Evolutionary conservation across 1,284 basidiomycete genomes (phyloP).

Genomic region (Coriolopsis trogii): DNA sequence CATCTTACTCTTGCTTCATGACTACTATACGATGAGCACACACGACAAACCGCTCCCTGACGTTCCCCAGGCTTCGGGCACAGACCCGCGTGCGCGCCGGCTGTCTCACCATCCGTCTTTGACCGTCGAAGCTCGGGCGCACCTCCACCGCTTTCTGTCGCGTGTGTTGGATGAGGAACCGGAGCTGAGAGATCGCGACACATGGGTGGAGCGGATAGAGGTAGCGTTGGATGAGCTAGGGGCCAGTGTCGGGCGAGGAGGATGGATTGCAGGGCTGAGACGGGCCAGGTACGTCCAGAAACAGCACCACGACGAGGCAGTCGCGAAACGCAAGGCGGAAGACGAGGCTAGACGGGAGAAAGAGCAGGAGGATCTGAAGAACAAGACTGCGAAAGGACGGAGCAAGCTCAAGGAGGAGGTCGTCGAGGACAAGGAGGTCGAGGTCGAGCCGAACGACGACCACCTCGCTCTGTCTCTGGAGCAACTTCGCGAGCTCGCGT

Average conservation of each 20-base stretch:
- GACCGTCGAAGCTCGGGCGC: slow-evolving; percentile 30
- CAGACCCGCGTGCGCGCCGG: slow-evolving; percentile 8
- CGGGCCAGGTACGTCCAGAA: slow-evolving; percentile 24
- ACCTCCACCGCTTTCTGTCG: slow-evolving; percentile 30
- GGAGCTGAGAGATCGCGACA: slow-evolving; percentile 24
- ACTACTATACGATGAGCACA: slow-evolving; percentile 1
- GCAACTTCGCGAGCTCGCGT: slow-evolving; percentile 37
- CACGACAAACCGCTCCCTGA: slow-evolving; percentile 35
- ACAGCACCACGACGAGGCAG: slow-evolving; percentile 15
- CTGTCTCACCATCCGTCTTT: slow-evolving; percentile 7
- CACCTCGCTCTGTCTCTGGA: slow-evolving; percentile 21
- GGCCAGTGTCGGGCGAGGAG: slow-evolving; percentile 26
- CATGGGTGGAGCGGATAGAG: slow-evolving; percentile 30
- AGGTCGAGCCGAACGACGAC: slow-evolving; percentile 19
- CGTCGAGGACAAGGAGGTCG: slow-evolving; percentile 8
- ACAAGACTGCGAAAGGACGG: slow-evolving; percentile 13
- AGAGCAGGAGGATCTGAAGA: slow-evolving; percentile 25
- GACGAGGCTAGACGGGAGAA: slow-evolving; percentile 25
- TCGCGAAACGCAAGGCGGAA: slow-evolving; percentile 11
- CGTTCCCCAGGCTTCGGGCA: slow-evolving; percentile 23
- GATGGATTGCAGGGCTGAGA: slow-evolving; percentile 35
- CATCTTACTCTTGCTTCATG: slow-evolving; percentile 5
- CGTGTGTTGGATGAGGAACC: slow-evolving; percentile 29
- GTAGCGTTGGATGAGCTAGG: slow-evolving; percentile 30
- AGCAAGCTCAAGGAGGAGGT: slow-evolving; percentile 22